Base-by-base conservation (phyloP, 2,329 filamentous ascomycete species). In the Dichotomopilus funicola region DNA sequence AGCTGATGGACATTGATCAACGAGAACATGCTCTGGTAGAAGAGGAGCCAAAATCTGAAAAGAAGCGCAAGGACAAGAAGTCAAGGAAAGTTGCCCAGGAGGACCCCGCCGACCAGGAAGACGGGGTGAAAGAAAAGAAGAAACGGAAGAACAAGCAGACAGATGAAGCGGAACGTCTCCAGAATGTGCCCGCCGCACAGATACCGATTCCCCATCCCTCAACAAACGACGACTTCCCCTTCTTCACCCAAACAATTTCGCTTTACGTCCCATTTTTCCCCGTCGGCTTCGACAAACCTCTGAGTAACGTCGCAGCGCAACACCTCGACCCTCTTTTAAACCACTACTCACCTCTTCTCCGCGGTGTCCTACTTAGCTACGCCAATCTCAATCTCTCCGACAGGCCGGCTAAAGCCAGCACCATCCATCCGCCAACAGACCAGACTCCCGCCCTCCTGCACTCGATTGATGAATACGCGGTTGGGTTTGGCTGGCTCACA, bases 401-500 rank as follows among this genome's bases (percentile, higher is more conserved):
- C 58, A 68, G 72, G 4, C 80, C 86, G 0, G 79, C 78, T 38
- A 75, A 77, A 43, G 66, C 68, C 7, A 72, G 73, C 40, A 59
- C 63, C 4, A 65, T 66, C 35, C 73, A 74, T 27, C 77, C 78
- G 1, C 68, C 73, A 5, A 74, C 77, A 12, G 77, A 83, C 56
- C 67, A 76, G 38, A 75, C 75, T 27, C 71, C 73, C 0, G 69
- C 70, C 11, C 63, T 72, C 9, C 68, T 79, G 4, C 66, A 77
- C 48, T 80, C 80, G 5, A 73, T 88, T 42, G 85, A 89, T 71
- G 94, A 97, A 72, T 95, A 91, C 67, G 89, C 88, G 6, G 89
- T 90, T 31, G 86, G 86, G 27, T 96, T 88, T 67, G 82, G 89
- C 48, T 97, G 92, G 86, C 81, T 95, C 27, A 96, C 90, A 0